These are phyloP conservation scores for Hyaloscypha hepaticicola DNA, from an alignment of 495 filamentous ascomycete species.

Conservation along the genomic window DNA sequence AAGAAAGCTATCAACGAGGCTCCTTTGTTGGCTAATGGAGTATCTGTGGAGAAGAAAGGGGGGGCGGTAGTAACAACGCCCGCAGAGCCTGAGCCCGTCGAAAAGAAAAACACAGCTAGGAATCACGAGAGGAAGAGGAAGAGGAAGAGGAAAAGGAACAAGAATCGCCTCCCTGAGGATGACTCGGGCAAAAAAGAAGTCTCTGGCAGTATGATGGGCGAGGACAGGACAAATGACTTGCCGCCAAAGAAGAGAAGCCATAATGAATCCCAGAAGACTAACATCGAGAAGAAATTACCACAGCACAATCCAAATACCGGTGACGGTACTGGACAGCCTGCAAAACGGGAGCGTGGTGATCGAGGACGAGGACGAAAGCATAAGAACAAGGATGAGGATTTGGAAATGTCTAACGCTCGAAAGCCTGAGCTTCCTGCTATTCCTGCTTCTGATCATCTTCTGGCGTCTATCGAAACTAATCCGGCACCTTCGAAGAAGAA, in stretches of 20 bases:
- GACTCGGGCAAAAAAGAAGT: background rate
- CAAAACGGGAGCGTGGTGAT: background rate
- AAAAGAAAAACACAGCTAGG: background rate
- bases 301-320: background rate
- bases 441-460: background rate
- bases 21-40: background rate
- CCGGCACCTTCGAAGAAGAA: background rate
- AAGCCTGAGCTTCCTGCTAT: background rate
- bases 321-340: background rate
- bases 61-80: background rate
- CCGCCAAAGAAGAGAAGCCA: background rate
- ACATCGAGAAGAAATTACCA: background rate
- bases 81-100: background rate
- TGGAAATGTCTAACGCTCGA: background rate
- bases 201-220: background rate
- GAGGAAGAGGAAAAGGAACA: constrained; percentile 22
- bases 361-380: background rate
- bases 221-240: background rate
- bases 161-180: constrained; percentile 11
- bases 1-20: background rate
- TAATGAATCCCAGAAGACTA: background rate
- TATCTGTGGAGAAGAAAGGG: background rate
- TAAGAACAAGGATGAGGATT: background rate
- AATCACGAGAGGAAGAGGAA: constrained; percentile 17
- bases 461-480: background rate